phyloP scores from a whole-genome alignment of 192 early-diverging fungal species.

The Coemansia sp. region DNA sequence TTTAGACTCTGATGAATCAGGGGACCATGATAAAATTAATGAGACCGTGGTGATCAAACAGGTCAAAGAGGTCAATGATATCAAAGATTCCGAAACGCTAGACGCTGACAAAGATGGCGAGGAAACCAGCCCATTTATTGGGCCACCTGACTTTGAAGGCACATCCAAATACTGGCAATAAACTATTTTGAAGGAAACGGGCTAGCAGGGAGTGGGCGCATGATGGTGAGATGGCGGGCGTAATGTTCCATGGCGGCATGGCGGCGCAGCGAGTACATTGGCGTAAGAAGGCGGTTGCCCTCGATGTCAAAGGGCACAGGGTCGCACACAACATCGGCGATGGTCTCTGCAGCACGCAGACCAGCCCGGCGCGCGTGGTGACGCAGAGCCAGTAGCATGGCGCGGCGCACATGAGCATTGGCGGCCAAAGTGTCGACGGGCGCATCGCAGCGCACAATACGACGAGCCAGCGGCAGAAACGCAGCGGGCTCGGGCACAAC shows the following conservation, averaged over 20 bases:
- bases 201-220: constrained; percentile 54
- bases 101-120: not conserved
- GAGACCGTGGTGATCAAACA: not conserved
- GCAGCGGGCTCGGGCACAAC: constrained; percentile 75
- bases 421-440: constrained; percentile 42
- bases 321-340: constrained; percentile 68
- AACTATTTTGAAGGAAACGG: not conserved
- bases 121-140: constrained; percentile 12
- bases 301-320: constrained; percentile 71
- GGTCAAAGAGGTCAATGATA: not conserved
- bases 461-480: constrained; percentile 62
- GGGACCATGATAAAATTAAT: not conserved
- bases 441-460: constrained; percentile 19
- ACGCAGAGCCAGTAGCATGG: constrained; percentile 60
- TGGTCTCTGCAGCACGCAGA: constrained; percentile 84
- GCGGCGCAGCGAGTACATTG: constrained; percentile 88
- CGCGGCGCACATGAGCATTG: constrained; percentile 54
- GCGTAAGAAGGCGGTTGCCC: constrained; percentile 76
- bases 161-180: constrained; percentile 52
- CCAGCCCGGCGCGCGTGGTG: constrained; percentile 63
- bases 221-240: constrained; percentile 60
- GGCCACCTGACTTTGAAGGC: constrained; percentile 20
- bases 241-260: constrained; percentile 65
- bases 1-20: too few species aligned
- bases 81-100: too few species aligned